Evolutionary conservation across 805 yeast species (phyloP).

Genomic region (Blastobotrys attinorum): DNA sequence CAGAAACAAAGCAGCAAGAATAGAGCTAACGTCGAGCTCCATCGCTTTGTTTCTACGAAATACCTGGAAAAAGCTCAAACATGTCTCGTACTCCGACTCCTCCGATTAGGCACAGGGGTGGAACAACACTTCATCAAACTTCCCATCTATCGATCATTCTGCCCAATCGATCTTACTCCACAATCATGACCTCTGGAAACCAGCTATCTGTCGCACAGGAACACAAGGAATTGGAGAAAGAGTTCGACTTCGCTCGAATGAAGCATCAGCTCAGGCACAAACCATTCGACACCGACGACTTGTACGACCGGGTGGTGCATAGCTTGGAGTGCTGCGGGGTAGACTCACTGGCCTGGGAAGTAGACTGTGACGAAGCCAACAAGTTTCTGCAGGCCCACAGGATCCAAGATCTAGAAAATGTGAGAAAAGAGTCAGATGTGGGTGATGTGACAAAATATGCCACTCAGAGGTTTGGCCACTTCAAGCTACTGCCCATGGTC

Average conservation of each 20-base stretch:
- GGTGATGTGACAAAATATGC: neutral
- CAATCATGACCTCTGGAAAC: too few species aligned
- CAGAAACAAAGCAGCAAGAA: too few species aligned
- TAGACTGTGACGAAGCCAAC: neutral
- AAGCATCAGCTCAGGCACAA: neutral
- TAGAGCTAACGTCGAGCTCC: too few species aligned
- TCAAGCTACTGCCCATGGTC: neutral
- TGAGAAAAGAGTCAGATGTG: neutral
- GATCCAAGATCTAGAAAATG: neutral
- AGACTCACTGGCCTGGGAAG: neutral
- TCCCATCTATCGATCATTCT: too few species aligned
- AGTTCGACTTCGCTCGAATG: neutral
- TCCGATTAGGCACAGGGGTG: too few species aligned
- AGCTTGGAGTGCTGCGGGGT: neutral
- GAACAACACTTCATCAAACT: too few species aligned
- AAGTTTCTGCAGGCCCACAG: neutral
- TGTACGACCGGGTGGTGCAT: slow-evolving; percentile 1
- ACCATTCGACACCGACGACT: neutral
- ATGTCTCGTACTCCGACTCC: too few species aligned
- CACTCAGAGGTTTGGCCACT: neutral
- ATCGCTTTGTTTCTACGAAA: too few species aligned
- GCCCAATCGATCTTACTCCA: too few species aligned
- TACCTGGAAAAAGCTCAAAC: too few species aligned
- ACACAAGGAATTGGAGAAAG: neutral
- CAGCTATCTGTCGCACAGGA: too few species aligned